Base-by-base conservation (phyloP, 805 yeast species). In the Metschnikowia anglica region DNA sequence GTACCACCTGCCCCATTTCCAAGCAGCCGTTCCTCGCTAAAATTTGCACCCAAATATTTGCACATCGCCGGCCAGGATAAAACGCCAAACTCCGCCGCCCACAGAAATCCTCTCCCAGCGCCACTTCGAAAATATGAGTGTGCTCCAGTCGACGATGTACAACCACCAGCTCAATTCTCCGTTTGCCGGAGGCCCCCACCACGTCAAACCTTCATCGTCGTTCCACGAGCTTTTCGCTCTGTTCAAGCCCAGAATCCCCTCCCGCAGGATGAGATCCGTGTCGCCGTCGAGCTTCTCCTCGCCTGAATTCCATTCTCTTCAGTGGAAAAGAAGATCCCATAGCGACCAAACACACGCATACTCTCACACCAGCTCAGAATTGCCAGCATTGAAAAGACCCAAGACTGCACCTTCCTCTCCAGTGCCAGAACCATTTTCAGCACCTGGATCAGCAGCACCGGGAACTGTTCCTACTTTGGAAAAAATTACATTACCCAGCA, bases 41-140 rank as follows among this genome's bases (percentile, higher is more conserved):
- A 11, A 8, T 34, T 34, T 34, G 28, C 40, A 20, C 27, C 40
- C 26, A 31, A 10, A 4, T 17, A 23, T 8, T 23, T 23, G 26
- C 26, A 7, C 26, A n/a, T n/a, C n/a, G n/a, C n/a, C n/a, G n/a
- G n/a, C n/a, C n/a, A n/a, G n/a, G n/a, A n/a, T n/a, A n/a, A n/a
- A n/a, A n/a, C n/a, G n/a, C n/a, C n/a, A n/a, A n/a, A n/a, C n/a
- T n/a, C n/a, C n/a, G n/a, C n/a, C n/a, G n/a, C n/a, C n/a, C n/a
- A n/a, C n/a, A n/a, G n/a, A n/a, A n/a, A n/a, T n/a, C n/a, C n/a
- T n/a, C n/a, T n/a, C n/a, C n/a, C n/a, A n/a, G n/a, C n/a, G n/a
- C n/a, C n/a, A n/a, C n/a, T n/a, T n/a, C n/a, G n/a, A n/a, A n/a
- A 43, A 34, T 12, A 54, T 67, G 72, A 66, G 69, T 54, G 59